Conservation (phyloP, 495 filamentous ascomycete species). For the Penicillium canescens region DNA sequence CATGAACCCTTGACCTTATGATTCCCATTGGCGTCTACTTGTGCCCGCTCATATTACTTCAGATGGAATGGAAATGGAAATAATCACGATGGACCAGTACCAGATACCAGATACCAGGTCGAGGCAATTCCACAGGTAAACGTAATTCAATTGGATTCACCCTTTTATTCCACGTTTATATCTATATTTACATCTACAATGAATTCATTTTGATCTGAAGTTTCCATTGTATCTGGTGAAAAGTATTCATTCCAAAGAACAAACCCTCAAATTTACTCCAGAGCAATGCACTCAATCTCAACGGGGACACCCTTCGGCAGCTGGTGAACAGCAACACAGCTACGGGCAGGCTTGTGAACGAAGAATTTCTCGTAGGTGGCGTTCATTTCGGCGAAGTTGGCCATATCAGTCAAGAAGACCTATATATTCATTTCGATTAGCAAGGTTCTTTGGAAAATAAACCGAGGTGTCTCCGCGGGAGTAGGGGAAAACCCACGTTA, state of each 20-base stretch:
- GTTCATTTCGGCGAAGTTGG: conserved; percentile 85
- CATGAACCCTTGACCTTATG: conserved; percentile 12
- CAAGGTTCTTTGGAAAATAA: background rate
- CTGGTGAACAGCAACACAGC: conserved; percentile 88
- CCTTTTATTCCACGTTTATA: background rate
- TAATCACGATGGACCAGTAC: background rate
- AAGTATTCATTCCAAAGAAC: no score
- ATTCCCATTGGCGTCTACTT: conserved; percentile 15
- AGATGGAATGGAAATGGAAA: background rate
- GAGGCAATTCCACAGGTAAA: conserved; percentile 1
- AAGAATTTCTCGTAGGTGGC: conserved; percentile 86
- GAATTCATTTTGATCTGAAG: no score
- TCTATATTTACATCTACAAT: background rate
- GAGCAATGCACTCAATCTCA: conserved; percentile 87
- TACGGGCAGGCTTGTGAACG: conserved; percentile 83
- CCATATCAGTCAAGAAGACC: conserved; percentile 85
- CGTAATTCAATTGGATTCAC: conserved; percentile 1
- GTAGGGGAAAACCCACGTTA: conserved; percentile 43
- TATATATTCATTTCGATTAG: conserved; percentile 22
- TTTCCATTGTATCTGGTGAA: no score
- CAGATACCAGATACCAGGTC: background rate
- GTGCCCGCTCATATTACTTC: conserved; percentile 3
- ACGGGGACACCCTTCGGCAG: conserved; percentile 87
- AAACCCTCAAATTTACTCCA: conserved; percentile 39
- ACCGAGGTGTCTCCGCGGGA: no score